Evolutionary conservation across 352 stramenopile species (phyloP), one percentile per base, ranked within the genome.

Genomic region (Albugo laibachii): DNA sequence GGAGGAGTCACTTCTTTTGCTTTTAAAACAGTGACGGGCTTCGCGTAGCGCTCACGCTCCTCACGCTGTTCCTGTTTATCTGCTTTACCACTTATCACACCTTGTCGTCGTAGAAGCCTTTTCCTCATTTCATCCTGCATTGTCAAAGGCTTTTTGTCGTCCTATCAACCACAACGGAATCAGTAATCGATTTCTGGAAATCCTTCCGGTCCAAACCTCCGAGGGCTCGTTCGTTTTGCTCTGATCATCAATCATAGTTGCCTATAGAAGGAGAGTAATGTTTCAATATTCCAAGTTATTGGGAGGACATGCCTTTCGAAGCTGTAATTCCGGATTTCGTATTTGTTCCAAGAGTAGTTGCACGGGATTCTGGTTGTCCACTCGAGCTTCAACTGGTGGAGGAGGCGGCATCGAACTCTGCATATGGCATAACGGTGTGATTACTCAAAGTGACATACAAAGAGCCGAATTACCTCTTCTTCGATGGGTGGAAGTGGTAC

Each of bases 71-170:
- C 75, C 50, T 87, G 69, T 41, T 79, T 58, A 38, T 92, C 78
- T 38, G 84, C 72, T 45, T 87, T 88, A 41, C 78, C 78, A 54
- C 78, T 88, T 55, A 86, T 78, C 35, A 72, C 73, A 24, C 69
- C 73, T 49, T 85, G 64, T 1, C 75, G 71, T 41, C 78, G 78
- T 12, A 69, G 56, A 68, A 92, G 80, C 36, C 76, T 65, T 54
- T 84, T 57, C 45, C 83, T 80, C 62, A 92, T 80, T 59, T 88
- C 69, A 41, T 92, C 73, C 27, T 71, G 67, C 31, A 86, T 83
- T 3, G 77, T 79, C 31, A 84, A 47, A 8, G 71, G 73, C 36
- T 81, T 75, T 14, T 54, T 63, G 8, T 43, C 20, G 16, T 43
- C 16, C 38, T 43, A 24, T 24, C 20, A 24, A 19, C 16, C 38